Conservation (phyloP, 2,329 filamentous ascomycete genomes). For the Epicoccum sorghinum region DNA sequence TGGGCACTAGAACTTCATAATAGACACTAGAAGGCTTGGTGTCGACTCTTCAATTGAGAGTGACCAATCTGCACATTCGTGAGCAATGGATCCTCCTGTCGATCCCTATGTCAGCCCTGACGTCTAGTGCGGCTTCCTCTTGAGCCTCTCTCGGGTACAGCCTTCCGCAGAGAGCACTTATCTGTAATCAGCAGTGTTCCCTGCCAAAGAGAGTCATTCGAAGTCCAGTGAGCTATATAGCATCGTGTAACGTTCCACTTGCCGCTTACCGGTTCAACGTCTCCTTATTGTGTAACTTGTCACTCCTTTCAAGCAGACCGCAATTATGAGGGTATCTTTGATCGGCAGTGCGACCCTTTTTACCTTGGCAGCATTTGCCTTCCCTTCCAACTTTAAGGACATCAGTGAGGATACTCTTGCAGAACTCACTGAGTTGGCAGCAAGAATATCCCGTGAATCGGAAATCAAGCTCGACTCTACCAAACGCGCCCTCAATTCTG, state of each 20-base stretch:
- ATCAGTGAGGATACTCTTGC: conserved; percentile 17
- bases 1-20: too few species aligned
- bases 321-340: conserved; percentile 16
- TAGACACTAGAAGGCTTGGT: too few species aligned
- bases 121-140: too few species aligned
- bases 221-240: background rate
- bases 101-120: too few species aligned
- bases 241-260: background rate
- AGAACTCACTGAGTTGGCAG: conserved; percentile 19
- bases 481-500: conserved; percentile 19
- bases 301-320: background rate
- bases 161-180: background rate
- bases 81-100: too few species aligned
- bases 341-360: conserved; percentile 19
- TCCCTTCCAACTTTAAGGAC: conserved; percentile 20
- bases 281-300: background rate
- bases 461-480: conserved; percentile 11
- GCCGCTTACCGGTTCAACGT: background rate
- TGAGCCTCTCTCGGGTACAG: background rate
- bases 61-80: too few species aligned
- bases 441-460: conserved; percentile 16
- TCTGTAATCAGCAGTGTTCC: background rate
- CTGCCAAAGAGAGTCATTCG: background rate
- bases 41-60: too few species aligned
- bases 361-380: conserved; percentile 17